phyloP scores from a whole-genome alignment of 1,284 basidiomycete species.

The Cutaneotrichosporon cavernicola region DNA sequence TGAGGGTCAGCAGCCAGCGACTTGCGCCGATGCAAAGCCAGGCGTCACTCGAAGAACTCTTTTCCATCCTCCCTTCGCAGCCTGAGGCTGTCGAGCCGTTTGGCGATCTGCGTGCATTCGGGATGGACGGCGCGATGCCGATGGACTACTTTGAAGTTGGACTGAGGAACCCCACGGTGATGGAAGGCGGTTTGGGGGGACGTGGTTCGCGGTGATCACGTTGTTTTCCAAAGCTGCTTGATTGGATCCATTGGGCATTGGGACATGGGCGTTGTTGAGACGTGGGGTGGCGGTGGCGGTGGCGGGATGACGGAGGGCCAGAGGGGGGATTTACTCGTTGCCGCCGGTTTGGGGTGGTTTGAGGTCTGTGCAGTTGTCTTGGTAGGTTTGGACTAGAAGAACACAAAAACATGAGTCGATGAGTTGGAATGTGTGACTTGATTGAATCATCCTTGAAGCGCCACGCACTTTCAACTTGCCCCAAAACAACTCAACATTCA shows the following conservation, averaged over 20 bases:
- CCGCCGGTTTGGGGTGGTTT: neutral
- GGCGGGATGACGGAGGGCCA: no score
- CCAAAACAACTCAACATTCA: no score
- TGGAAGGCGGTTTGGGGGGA: neutral
- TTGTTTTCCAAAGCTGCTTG: neutral
- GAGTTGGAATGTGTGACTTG: no score
- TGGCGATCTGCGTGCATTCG: slow-evolving; percentile 25
- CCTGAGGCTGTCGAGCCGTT: slow-evolving; percentile 14
- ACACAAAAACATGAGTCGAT: neutral
- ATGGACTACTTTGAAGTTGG: slow-evolving; percentile 5
- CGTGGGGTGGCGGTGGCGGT: neutral
- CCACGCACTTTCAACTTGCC: neutral
- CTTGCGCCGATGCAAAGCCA: neutral
- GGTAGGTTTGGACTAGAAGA: neutral
- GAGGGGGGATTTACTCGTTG: no score
- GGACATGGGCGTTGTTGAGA: neutral
- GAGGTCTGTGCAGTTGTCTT: neutral
- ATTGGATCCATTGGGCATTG: no score
- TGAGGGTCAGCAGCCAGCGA: neutral
- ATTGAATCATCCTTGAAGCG: neutral
- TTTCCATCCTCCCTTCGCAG: slow-evolving; percentile 15
- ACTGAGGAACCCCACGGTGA: neutral
- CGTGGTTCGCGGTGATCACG: slow-evolving; percentile 1
- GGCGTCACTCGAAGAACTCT: slow-evolving; percentile 16
- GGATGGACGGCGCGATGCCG: slow-evolving; percentile 11